phyloP scores from a whole-genome alignment of 148 eudicot species.

The Silene conica region DNA sequence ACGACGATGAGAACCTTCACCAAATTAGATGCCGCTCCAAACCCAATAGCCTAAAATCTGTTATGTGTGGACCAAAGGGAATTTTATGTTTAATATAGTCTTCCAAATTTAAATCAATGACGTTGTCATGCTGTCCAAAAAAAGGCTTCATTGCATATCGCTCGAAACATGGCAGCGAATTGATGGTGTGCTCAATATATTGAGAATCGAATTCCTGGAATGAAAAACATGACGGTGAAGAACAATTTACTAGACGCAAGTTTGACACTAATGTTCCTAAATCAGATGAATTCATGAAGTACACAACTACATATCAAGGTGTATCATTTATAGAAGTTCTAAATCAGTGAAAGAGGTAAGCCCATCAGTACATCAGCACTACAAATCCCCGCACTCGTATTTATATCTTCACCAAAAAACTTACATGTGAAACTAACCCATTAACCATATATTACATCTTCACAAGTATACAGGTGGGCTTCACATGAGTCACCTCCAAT shows the following conservation, averaged over 20 bases:
- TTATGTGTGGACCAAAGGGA: slow-evolving; percentile 1
- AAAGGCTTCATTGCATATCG: slow-evolving; percentile 44
- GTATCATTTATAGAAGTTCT: neutral
- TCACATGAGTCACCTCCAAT: too few relatives aligned
- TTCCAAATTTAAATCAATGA: slow-evolving; percentile 37
- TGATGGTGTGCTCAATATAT: slow-evolving; percentile 3
- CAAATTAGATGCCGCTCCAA: slow-evolving; percentile 47
- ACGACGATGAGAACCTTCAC: slow-evolving; percentile 89
- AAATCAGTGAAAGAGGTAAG: neutral
- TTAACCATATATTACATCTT: too few relatives aligned
- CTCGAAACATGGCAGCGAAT: slow-evolving; percentile 25
- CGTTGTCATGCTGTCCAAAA: slow-evolving; percentile 40
- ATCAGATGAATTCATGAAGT: too few relatives aligned
- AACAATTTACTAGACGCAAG: neutral
- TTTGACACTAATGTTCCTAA: neutral
- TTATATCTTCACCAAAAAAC: too few relatives aligned
- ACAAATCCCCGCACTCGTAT: too few relatives aligned
- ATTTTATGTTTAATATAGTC: slow-evolving; percentile 38
- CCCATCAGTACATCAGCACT: too few relatives aligned
- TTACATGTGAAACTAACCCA: too few relatives aligned
- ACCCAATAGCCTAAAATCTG: slow-evolving; percentile 16
- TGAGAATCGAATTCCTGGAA: slow-evolving; percentile 17
- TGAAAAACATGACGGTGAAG: neutral
- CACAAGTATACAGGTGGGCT: too few relatives aligned
- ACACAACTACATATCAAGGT: neutral